A percentile compares a stretch with the other conserved stretches of the same genome.
phyloP scores from a whole-genome alignment of 2,329 filamentous ascomycete genomes.

The Falciphora oryzae region DNA sequence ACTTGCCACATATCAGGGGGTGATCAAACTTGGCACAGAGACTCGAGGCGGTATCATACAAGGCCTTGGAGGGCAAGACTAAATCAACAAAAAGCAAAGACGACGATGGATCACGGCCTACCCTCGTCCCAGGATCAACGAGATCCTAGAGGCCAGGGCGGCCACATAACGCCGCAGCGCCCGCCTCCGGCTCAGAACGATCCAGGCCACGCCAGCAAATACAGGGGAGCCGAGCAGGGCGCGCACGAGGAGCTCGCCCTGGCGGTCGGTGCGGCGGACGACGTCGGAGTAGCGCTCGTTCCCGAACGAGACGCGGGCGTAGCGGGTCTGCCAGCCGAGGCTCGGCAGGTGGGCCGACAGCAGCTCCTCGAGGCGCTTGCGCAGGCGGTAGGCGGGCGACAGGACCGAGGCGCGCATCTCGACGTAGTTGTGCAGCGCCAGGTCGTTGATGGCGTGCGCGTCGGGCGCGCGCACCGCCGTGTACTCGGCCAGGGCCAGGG shows the following conservation, averaged over 20 bases:
- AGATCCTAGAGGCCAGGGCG: neutral
- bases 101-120: neutral
- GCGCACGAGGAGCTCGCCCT: slow-evolving; percentile 55
- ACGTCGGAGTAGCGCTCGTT: slow-evolving; percentile 89
- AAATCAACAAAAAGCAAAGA: too few species aligned
- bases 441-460: slow-evolving; percentile 83
- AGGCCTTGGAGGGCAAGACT: too few species aligned
- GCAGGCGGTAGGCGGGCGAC: slow-evolving; percentile 67
- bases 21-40: neutral
- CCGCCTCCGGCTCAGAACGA: slow-evolving; percentile 1
- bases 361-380: slow-evolving; percentile 83
- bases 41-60: neutral
- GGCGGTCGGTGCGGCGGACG: slow-evolving; percentile 59
- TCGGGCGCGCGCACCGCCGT: slow-evolving; percentile 68
- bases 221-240: slow-evolving; percentile 30
- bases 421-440: slow-evolving; percentile 84
- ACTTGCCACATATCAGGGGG: too few species aligned
- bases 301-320: slow-evolving; percentile 85
- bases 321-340: slow-evolving; percentile 87
- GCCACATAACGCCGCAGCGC: neutral
- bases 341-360: slow-evolving; percentile 70
- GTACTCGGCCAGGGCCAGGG: slow-evolving; percentile 71
- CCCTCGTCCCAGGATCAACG: neutral
- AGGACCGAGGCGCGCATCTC: slow-evolving; percentile 90
- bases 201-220: slow-evolving; percentile 12